Evolutionary conservation across 495 filamentous ascomycete species (phyloP).

Genomic region (Immersiella caudata): DNA sequence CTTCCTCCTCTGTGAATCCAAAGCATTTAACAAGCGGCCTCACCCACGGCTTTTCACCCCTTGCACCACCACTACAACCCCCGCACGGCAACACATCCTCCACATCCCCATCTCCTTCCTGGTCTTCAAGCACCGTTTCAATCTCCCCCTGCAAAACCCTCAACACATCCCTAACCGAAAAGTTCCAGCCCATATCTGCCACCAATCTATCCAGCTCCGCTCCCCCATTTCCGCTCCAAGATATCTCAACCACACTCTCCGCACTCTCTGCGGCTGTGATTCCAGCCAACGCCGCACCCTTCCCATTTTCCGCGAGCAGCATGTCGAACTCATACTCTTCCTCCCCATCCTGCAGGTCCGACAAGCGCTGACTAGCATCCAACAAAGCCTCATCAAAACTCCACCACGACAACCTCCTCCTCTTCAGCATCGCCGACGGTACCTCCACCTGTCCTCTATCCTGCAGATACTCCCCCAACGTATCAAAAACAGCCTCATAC

Average conservation of each 20-base stretch:
- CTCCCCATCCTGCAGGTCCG: background rate
- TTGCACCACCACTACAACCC: background rate
- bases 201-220: background rate
- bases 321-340: background rate
- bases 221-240: background rate
- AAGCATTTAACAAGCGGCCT: background rate
- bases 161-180: background rate
- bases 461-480: background rate
- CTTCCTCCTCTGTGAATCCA: background rate
- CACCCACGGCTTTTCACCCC: background rate
- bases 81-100: background rate
- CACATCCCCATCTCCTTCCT: background rate
- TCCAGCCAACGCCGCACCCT: background rate
- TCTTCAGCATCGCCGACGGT: background rate
- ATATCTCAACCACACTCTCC: background rate
- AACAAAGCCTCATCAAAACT: background rate
- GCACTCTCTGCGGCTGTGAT: background rate
- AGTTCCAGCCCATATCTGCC: background rate
- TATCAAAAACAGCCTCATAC: background rate
- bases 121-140: background rate
- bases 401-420: background rate
- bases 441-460: background rate
- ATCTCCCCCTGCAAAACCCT: background rate
- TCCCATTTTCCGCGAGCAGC: background rate
- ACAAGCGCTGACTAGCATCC: background rate